Evolutionary conservation across 495 filamentous ascomycete genomes (phyloP).

Genomic region (Tuber magnatum): DNA sequence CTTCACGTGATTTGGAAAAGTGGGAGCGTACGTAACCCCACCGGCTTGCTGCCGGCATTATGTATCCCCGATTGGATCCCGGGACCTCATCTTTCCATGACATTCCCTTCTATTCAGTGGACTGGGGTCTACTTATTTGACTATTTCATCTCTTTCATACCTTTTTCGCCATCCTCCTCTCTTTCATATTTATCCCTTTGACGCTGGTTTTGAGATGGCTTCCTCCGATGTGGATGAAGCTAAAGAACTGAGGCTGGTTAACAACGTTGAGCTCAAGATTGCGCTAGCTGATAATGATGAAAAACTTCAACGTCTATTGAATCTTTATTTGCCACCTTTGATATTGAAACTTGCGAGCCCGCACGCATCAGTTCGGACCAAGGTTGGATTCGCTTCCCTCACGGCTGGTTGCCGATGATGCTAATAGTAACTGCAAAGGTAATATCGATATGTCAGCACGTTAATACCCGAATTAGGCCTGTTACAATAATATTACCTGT

Average conservation of each 20-base stretch:
- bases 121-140: not conserved
- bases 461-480: slow-evolving; percentile 61
- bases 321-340: slow-evolving; percentile 70
- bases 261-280: slow-evolving; percentile 84
- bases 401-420: not conserved
- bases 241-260: slow-evolving; percentile 71
- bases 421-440: slow-evolving; percentile 42
- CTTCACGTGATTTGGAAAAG: not conserved
- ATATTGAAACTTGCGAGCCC: slow-evolving; percentile 78
- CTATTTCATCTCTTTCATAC: not conserved
- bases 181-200: not conserved
- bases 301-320: slow-evolving; percentile 68
- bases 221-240: slow-evolving; percentile 35
- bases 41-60: not conserved
- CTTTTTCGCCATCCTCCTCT: not conserved
- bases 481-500: slow-evolving; percentile 57
- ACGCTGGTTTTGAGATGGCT: not conserved
- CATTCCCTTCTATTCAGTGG: not conserved
- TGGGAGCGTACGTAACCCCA: not conserved
- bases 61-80: not conserved
- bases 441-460: slow-evolving; percentile 68
- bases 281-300: slow-evolving; percentile 75
- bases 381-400: slow-evolving; percentile 49
- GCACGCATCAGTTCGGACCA: slow-evolving; percentile 71
- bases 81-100: not conserved